Conservation (phyloP, 352 stramenopile species). For the Globisporangium alternatum region DNA sequence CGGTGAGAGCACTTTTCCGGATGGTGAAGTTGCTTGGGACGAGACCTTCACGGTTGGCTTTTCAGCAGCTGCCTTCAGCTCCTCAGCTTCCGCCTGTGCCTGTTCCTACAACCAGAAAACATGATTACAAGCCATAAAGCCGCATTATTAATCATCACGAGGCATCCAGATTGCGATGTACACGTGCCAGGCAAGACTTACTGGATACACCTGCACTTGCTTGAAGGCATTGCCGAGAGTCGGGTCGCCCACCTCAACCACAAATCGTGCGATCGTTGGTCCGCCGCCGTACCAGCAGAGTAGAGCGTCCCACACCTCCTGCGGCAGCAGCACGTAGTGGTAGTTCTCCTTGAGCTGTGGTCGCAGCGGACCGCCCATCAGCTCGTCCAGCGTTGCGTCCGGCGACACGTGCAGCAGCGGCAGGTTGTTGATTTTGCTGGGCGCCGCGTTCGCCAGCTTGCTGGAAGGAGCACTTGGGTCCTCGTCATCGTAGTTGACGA, state of each 20-base stretch:
- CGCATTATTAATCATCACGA: background rate
- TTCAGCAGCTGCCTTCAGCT: constrained; percentile 15
- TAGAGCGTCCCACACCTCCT: constrained; percentile 78
- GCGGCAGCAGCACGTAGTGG: constrained; percentile 68
- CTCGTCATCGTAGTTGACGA: constrained; percentile 53
- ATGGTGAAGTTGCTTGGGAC: background rate
- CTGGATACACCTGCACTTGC: constrained; percentile 74
- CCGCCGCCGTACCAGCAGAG: constrained; percentile 66
- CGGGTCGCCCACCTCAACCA: constrained; percentile 59
- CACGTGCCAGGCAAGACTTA: constrained; percentile 19
- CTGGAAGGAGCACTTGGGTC: background rate
- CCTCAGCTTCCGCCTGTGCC: constrained; percentile 25
- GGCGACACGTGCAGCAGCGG: constrained; percentile 51
- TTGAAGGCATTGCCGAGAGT: constrained; percentile 58
- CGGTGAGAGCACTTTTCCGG: constrained; percentile 3
- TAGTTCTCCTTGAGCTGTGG: constrained; percentile 71
- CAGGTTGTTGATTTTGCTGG: constrained; percentile 63
- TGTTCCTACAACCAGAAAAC: constrained; percentile 28
- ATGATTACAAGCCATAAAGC: background rate
- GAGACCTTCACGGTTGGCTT: constrained; percentile 12
- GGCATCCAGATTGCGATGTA: background rate
- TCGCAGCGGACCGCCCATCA: constrained; percentile 63
- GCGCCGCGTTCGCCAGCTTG: constrained; percentile 19
- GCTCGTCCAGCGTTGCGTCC: constrained; percentile 48
- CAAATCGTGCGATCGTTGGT: constrained; percentile 70